Conservation (phyloP, 1,139 yeast species). For the Candida glucosophila region DNA sequence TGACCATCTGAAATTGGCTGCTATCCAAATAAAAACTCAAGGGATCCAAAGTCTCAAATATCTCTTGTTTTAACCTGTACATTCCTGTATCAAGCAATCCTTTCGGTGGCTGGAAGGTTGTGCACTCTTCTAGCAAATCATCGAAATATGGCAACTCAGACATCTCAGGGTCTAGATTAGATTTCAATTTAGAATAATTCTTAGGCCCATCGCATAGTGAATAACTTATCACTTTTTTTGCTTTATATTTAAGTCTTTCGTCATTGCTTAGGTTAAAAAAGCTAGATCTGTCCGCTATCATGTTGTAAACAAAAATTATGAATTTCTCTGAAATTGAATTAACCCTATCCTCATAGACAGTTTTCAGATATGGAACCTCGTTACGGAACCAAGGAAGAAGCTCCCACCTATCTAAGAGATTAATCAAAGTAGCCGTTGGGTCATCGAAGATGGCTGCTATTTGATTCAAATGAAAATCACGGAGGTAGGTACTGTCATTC, state of each 20-base stretch:
- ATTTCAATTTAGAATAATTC: constrained; percentile 42
- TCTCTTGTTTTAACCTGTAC: constrained; percentile 36
- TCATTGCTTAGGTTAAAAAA: constrained; percentile 24
- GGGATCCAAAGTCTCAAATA: constrained; percentile 28
- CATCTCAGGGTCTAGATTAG: constrained; percentile 26
- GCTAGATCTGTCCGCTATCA: constrained; percentile 46
- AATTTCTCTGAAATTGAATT: constrained; percentile 43
- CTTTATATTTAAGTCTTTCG: constrained; percentile 15
- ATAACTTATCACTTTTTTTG: constrained; percentile 35
- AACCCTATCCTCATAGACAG: constrained; percentile 54
- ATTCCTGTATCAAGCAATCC: constrained; percentile 33
- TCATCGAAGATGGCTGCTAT: constrained; percentile 38
- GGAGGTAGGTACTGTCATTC: constrained; percentile 26
- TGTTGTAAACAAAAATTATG: constrained; percentile 44
- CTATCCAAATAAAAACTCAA: constrained; percentile 28
- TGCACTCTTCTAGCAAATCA: constrained; percentile 25
- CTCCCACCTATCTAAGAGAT: constrained; percentile 57
- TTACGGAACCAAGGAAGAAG: constrained; percentile 45
- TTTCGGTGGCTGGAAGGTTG: constrained; percentile 34
- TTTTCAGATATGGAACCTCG: constrained; percentile 21
- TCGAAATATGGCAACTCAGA: constrained; percentile 30
- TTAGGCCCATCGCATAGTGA: constrained; percentile 44
- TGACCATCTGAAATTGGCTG: constrained; percentile 22
- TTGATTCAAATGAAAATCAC: constrained; percentile 55
- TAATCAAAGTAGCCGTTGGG: constrained; percentile 32